Evolutionary conservation across 352 stramenopile genomes (phyloP).

Genomic region (Lagenidium sp.): DNA sequence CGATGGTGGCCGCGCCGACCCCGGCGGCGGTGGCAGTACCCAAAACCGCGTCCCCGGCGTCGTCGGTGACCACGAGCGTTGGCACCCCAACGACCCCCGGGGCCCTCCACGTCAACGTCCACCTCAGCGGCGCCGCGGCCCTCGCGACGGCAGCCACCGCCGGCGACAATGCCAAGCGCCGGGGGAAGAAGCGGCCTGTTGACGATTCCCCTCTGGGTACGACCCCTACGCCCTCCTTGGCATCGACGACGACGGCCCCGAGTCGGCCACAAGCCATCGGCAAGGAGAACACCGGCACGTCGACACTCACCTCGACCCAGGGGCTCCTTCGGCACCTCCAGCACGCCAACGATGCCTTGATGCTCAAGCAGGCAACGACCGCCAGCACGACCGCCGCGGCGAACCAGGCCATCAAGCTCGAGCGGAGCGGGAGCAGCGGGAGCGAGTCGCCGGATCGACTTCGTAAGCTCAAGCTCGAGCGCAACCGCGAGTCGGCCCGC

Average conservation of each 20-base stretch:
- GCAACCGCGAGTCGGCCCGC: constrained; percentile 87
- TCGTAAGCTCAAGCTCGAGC: constrained; percentile 84
- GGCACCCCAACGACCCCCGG: constrained; percentile 1
- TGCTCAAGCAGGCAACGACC: constrained; percentile 45
- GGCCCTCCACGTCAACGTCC: constrained; percentile 9
- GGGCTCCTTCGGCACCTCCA: constrained; percentile 61
- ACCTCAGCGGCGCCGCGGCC: background rate
- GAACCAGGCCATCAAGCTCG: constrained; percentile 35
- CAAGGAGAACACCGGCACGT: no score
- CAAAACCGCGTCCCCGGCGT: constrained; percentile 1
- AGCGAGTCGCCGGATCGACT: constrained; percentile 48
- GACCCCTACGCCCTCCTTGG: background rate
- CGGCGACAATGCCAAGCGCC: constrained; percentile 18
- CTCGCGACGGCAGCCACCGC: constrained; percentile 3
- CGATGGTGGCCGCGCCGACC: constrained; percentile 3
- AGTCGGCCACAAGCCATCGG: background rate
- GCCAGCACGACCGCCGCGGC: constrained; percentile 4
- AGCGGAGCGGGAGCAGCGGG: constrained; percentile 42
- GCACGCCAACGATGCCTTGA: constrained; percentile 58
- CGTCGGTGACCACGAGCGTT: constrained; percentile 7
- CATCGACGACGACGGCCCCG: constrained; percentile 1
- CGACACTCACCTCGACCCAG: constrained; percentile 24
- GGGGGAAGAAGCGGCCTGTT: constrained; percentile 43
- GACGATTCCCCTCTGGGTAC: constrained; percentile 19
- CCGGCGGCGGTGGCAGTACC: constrained; percentile 3